Percentiles rank a stretch among this genome's conserved stretches.
Conservation (phyloP, 345 rosid genomes). For the Lagerstroemia speciosa region DNA sequence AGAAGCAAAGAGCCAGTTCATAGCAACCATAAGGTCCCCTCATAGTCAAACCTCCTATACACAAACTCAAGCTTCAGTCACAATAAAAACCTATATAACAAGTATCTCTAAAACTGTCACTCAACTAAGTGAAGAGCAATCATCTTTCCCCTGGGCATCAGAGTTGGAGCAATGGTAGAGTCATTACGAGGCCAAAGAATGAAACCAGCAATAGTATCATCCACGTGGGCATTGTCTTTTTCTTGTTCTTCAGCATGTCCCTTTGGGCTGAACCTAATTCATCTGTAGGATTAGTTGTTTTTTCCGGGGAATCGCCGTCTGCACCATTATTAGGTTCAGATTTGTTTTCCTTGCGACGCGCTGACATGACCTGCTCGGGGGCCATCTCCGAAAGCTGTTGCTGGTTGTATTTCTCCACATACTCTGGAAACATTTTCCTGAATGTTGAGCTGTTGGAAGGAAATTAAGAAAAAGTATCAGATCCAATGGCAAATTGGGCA, state of each 20-base stretch:
- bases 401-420: constrained; percentile 66
- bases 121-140: constrained; percentile 1
- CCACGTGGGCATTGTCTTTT: constrained; percentile 77
- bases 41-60: neutral
- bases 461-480: neutral
- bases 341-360: constrained; percentile 32
- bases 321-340: constrained; percentile 23
- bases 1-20: neutral
- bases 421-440: constrained; percentile 88
- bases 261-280: constrained; percentile 15
- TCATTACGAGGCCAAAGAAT: constrained; percentile 86
- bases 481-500: neutral
- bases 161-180: constrained; percentile 90
- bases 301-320: constrained; percentile 25
- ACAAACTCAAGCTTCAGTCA: neutral
- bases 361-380: constrained; percentile 29
- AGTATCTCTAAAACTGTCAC: constrained; percentile 1
- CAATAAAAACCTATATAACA: neutral
- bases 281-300: constrained; percentile 15
- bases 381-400: constrained; percentile 49
- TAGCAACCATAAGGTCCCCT: neutral
- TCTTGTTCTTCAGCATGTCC: constrained; percentile 38
- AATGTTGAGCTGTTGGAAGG: constrained; percentile 56
- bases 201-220: constrained; percentile 75
- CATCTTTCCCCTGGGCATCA: constrained; percentile 18